Evolutionary conservation across 306 rosid genomes (phyloP), one percentile per base, ranked within the genome.

Genomic region (Dryas drummondii): DNA sequence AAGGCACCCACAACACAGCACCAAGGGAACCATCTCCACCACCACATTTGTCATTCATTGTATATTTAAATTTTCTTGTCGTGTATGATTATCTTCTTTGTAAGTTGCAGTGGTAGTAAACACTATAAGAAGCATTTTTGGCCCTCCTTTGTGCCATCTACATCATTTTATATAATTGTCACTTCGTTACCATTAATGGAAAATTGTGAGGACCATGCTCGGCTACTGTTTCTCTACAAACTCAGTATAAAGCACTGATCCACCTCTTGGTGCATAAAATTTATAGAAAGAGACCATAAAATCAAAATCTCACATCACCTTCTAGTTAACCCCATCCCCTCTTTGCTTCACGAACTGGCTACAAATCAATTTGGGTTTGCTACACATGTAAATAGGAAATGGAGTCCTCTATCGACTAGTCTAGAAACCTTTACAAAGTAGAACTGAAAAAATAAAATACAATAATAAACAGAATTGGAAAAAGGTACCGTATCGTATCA

Each of bases 11-110:
- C 55, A 71, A 72, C 60, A 60, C 41, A 76, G 80, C 71, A 72
- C 79, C 82, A 32, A 76, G 79, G 65, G 82, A 77, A 77, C 78
- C 66, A 73, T 68, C 79, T 49, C 84, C 77, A 80, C 80, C 45
- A 26, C 9, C 52, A 72, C 69, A 49, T 53, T 19, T 44, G 53
- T 53, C 26, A 46, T 70, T 62, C 55, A 50, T 80, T 70, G 5
- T 44, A 45, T 32, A 10, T 9, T 8, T 17, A 19, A 1, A 13
- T 19, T 60, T 56, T 71, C 46, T 73, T 65, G 46, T 7, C 12
- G 19, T 45, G 42, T 51, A 49, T 76, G 70, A 71, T 71, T 59
- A 40, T 55, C 42, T 44, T 19, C 40, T 17, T 42, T 65, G 53
- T 40, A 41, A 32, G 65, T 65, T 27, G 71, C 50, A 50, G 66